Evolutionary conservation across 2,329 filamentous ascomycete genomes (phyloP).

Genomic region (Fonsecaea multimorphosa): DNA sequence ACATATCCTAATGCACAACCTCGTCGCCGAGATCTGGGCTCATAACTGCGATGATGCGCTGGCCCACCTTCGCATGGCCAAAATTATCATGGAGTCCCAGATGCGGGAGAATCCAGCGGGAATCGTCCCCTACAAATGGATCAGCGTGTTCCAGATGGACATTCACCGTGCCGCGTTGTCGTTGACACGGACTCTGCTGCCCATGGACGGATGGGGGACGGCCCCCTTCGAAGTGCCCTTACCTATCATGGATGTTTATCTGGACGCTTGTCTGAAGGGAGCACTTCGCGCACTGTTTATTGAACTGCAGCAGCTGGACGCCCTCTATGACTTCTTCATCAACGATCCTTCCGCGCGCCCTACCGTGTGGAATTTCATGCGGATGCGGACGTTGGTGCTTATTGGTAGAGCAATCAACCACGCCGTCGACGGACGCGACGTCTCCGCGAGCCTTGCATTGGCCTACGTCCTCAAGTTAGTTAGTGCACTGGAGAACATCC

Average conservation of each 20-base stretch:
- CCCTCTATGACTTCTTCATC: slow-evolving; percentile 9
- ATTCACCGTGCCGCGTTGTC: slow-evolving; percentile 15
- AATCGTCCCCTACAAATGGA: slow-evolving; percentile 12
- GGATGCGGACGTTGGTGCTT: slow-evolving; percentile 13
- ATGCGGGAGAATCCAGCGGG: background rate
- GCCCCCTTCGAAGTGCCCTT: slow-evolving; percentile 5
- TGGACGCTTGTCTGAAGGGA: slow-evolving; percentile 4
- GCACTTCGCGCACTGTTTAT: slow-evolving; percentile 5
- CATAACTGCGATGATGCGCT: slow-evolving; percentile 6
- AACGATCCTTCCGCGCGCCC: background rate
- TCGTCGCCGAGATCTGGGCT: slow-evolving; percentile 14
- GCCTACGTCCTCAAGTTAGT: slow-evolving; percentile 15
- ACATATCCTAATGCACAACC: slow-evolving; percentile 10
- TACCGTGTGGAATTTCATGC: background rate
- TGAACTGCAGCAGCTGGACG: slow-evolving; percentile 9
- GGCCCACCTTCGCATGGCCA: slow-evolving; percentile 11
- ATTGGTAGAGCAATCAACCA: slow-evolving; percentile 13
- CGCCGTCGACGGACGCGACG: background rate
- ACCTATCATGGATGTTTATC: slow-evolving; percentile 13
- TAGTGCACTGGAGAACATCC: slow-evolving; percentile 12
- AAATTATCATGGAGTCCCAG: slow-evolving; percentile 8
- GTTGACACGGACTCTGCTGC: background rate
- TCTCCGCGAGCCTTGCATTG: slow-evolving; percentile 9
- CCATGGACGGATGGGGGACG: slow-evolving; percentile 8
- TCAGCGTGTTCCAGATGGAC: slow-evolving; percentile 14